Evolutionary conservation across 805 yeast genomes (phyloP).

Genomic region (Ogataea populi-albae): DNA sequence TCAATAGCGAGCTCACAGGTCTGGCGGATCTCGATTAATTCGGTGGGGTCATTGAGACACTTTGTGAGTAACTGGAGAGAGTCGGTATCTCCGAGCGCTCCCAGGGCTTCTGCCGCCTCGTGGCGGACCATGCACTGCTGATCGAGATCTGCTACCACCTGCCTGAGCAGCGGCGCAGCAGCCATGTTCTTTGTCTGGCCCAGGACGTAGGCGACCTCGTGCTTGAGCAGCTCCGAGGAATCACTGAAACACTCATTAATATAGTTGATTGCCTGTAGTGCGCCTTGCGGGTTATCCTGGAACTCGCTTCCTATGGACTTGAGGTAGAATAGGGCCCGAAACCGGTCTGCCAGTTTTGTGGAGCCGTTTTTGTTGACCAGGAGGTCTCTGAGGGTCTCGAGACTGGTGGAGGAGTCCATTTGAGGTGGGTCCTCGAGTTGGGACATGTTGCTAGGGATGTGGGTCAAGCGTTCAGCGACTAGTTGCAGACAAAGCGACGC

Average conservation of each 20-base stretch:
- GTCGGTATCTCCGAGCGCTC: constrained; percentile 84
- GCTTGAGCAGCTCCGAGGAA: constrained; percentile 86
- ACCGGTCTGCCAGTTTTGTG: constrained; percentile 77
- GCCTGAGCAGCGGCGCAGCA: constrained; percentile 73
- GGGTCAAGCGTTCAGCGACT: too few species aligned
- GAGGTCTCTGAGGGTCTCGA: constrained; percentile 73
- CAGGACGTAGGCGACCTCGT: constrained; percentile 94
- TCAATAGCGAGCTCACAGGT: constrained; percentile 97
- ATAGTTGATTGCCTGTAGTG: constrained; percentile 69
- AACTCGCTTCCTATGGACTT: constrained; percentile 83
- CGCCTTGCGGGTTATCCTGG: constrained; percentile 46
- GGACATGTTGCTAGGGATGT: constrained; percentile 11
- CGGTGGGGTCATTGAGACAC: constrained; percentile 67
- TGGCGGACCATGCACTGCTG: constrained; percentile 98
- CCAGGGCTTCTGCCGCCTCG: constrained; percentile 98
- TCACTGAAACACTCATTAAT: constrained; percentile 82
- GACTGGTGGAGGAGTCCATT: constrained; percentile 30
- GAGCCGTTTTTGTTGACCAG: constrained; percentile 64
- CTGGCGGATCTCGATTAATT: constrained; percentile 80
- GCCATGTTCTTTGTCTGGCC: constrained; percentile 89
- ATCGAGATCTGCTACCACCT: constrained; percentile 57
- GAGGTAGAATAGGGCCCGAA: constrained; percentile 89
- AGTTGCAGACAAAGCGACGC: too few species aligned
- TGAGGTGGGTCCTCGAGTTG: constrained; percentile 16
- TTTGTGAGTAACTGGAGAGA: constrained; percentile 65